Base-by-base conservation (phyloP, 1,139 yeast species). In the Torulaspora pretoriensis region DNA sequence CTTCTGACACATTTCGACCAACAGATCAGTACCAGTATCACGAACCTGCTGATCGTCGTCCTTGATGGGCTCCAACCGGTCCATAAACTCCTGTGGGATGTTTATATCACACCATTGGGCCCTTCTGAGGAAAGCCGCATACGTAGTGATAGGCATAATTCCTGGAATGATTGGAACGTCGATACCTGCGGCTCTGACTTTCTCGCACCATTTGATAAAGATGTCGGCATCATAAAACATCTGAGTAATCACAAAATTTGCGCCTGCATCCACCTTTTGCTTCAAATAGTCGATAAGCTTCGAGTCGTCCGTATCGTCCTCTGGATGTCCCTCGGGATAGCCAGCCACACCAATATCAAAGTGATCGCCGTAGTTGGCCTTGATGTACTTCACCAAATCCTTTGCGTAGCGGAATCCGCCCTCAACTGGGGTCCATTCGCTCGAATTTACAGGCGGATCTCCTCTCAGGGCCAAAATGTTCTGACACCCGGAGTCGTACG, bases 111-210 rank as follows among this genome's bases (percentile, higher is more conserved):
- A 88, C 98, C 97, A 92, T 48, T 80, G 82, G 12, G 97, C 96
- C 61, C 98, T 80, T 69, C 98, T 82, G 53, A 88, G 68, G 63
- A 92, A 92, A 3, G 96, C 81, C 29, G 95, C 87, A 68, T 90
- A 90, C 8, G 97, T 88, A 14, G 96, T 83, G 51, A 92, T 90
- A 17, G 98, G 98, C 98, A 92, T 92, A 66, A 92, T 89, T 22
- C 98, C 98, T 1, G 98, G 98, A 50, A 92, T 84, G 55, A 92
- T 86, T 32, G 97, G 97, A 45, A 86, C 80, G 37, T 73, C 73
- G 52, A 92, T 76, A n/a, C 96, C 97, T 26, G 74, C 73, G 27
- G 74, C 79, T 53, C 94, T 77, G 49, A 94, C 77, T 52, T 73
- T 69, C 22, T 72, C 66, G 59, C 95, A 89, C 98, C 98, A 92